These are phyloP conservation scores for Penicillium expansum DNA, from an alignment of 2,329 filamentous ascomycete genomes.

Conservation along the genomic window DNA sequence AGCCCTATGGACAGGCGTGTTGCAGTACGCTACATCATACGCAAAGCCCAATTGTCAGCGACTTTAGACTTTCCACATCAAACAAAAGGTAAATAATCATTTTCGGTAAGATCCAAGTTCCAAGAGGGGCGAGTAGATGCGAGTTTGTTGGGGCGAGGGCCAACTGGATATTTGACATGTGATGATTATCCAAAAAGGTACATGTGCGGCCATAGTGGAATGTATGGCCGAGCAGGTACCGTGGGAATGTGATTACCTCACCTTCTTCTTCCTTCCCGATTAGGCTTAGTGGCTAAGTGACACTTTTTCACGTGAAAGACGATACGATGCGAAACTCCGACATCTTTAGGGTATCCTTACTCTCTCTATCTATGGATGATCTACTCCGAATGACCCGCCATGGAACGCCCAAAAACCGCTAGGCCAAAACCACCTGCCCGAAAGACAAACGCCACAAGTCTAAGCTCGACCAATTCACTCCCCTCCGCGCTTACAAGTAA, in stretches of 20 bases:
- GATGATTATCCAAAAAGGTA: neutral
- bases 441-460: conserved; percentile 11
- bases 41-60: neutral
- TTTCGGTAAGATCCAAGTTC: conserved; percentile 3
- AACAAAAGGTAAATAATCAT: neutral
- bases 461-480: conserved; percentile 10
- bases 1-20: no score
- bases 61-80: neutral
- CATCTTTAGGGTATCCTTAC: neutral
- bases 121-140: neutral
- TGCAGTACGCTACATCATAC: no score
- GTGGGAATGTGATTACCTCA: conserved; percentile 6
- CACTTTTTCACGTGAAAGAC: conserved; percentile 13
- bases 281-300: neutral
- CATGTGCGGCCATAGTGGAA: neutral
- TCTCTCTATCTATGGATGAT: conserved; percentile 1
- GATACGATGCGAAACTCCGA: conserved; percentile 7
- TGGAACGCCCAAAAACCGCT: conserved; percentile 11
- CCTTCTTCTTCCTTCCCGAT: neutral
- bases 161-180: conserved; percentile 7
- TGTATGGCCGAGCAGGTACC: neutral
- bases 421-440: neutral
- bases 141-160: neutral
- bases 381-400: conserved; percentile 12
- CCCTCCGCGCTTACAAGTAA: conserved; percentile 11